A percentile compares a stretch with the other conserved stretches of the same genome.
These are phyloP conservation scores for Lasiosphaeria miniovina DNA, from an alignment of 495 filamentous ascomycete genomes.

Conservation along the genomic window DNA sequence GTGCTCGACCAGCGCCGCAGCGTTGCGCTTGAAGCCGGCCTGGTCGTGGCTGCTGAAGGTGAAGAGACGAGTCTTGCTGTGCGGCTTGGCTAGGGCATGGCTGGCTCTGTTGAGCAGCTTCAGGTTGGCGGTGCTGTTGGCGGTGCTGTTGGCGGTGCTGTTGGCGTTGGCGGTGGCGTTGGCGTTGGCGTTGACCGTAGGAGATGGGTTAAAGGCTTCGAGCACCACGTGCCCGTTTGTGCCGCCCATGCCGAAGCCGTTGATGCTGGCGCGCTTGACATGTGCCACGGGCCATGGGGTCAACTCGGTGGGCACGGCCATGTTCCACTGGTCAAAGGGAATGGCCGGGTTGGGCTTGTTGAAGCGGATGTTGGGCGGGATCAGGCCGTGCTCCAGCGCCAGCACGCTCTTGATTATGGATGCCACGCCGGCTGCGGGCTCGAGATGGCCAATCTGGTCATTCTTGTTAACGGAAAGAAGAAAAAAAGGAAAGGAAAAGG, in stretches of 20 bases:
- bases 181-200: background rate
- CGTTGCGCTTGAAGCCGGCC: background rate
- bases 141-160: too few species aligned
- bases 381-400: constrained; percentile 31
- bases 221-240: constrained; percentile 53
- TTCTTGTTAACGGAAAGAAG: too few species aligned
- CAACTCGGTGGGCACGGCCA: constrained; percentile 1
- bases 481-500: too few species aligned
- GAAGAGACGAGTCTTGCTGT: background rate
- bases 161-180: background rate
- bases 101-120: too few species aligned
- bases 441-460: background rate
- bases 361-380: constrained; percentile 36
- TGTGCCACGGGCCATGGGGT: background rate
- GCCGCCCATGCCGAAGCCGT: constrained; percentile 56
- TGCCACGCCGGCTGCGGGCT: background rate
- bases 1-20: constrained; percentile 13
- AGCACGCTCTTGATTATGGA: background rate
- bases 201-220: constrained; percentile 23
- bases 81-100: too few species aligned
- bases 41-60: background rate
- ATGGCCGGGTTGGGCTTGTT: constrained; percentile 12
- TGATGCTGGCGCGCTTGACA: constrained; percentile 44
- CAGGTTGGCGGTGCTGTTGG: background rate
- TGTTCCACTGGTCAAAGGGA: background rate